Evolutionary conservation across 179 eudicot species (phyloP).

Genomic region (Nepenthes alata): DNA sequence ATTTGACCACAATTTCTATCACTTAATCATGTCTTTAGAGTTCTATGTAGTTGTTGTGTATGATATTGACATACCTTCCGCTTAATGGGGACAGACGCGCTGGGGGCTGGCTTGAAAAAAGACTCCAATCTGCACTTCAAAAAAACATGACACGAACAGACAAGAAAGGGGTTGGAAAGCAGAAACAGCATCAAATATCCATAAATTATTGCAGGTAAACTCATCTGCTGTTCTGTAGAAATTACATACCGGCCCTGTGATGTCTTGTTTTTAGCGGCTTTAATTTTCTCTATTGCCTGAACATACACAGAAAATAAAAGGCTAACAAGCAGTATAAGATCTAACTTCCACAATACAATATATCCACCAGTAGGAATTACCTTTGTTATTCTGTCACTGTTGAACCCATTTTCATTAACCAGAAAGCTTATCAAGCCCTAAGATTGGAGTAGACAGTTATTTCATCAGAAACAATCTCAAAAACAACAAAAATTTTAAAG

Average conservation of each 20-base stretch:
- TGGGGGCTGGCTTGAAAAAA: conserved; percentile 73
- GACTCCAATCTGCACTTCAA: conserved; percentile 57
- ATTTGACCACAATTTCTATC: too few relatives aligned
- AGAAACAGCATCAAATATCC: conserved; percentile 10
- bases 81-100: conserved; percentile 52
- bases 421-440: conserved; percentile 83
- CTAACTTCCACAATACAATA: neutral
- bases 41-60: too few relatives aligned
- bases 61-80: conserved; percentile 40
- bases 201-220: neutral
- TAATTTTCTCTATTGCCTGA: conserved; percentile 87
- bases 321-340: neutral
- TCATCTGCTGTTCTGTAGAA: conserved; percentile 1
- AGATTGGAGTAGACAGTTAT: conserved; percentile 10
- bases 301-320: conserved; percentile 4
- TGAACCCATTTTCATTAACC: conserved; percentile 91
- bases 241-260: conserved; percentile 70
- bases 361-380: conserved; percentile 17
- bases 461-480: neutral
- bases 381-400: conserved; percentile 78
- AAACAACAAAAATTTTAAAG: neutral
- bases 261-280: conserved; percentile 77
- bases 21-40: too few relatives aligned
- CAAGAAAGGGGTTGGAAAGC: neutral
- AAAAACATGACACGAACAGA: conserved; percentile 2